Conservation (phyloP, 176 grass and related monocot genomes). For the Oryza punctata region DNA sequence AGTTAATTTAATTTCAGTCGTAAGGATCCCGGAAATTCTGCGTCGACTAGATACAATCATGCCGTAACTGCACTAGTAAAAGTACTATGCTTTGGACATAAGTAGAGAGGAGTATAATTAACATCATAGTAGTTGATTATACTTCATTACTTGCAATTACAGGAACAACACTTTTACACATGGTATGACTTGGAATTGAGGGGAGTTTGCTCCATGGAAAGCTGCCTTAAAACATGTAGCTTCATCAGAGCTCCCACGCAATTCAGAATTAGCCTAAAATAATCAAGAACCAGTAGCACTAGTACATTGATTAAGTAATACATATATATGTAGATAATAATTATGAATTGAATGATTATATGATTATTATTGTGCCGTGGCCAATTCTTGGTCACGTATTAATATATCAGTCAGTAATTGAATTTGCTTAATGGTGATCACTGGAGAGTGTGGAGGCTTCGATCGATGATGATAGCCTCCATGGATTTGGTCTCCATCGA, state of each 20-base stretch:
- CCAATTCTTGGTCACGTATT: slow-evolving; percentile 43
- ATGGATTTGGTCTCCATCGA: neutral
- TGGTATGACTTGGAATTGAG: slow-evolving; percentile 35
- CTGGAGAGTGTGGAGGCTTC: neutral
- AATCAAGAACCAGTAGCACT: slow-evolving; percentile 20
- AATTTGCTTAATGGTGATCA: slow-evolving; percentile 21
- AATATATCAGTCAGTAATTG: slow-evolving; percentile 37
- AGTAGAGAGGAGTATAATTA: slow-evolving; percentile 28
- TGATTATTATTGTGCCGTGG: slow-evolving; percentile 29
- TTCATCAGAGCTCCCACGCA: slow-evolving; percentile 49
- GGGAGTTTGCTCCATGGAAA: slow-evolving; percentile 52
- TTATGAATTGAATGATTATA: slow-evolving; percentile 48
- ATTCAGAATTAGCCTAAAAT: slow-evolving; percentile 42
- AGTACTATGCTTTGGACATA: slow-evolving; percentile 36
- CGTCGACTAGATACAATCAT: slow-evolving; percentile 25
- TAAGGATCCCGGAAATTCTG: slow-evolving; percentile 40
- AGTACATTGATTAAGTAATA: neutral
- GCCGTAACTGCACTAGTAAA: slow-evolving; percentile 23
- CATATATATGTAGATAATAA: neutral
- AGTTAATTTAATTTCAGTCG: slow-evolving; percentile 17
- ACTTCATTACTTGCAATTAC: slow-evolving; percentile 46
- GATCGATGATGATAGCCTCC: neutral
- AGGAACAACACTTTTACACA: slow-evolving; percentile 46
- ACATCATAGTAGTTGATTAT: slow-evolving; percentile 9
- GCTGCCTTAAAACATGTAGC: slow-evolving; percentile 96